Evolutionary conservation across 1,139 yeast genomes (phyloP), one percentile per base, ranked within the genome.

Genomic region (Saccharomyces hybrid): DNA sequence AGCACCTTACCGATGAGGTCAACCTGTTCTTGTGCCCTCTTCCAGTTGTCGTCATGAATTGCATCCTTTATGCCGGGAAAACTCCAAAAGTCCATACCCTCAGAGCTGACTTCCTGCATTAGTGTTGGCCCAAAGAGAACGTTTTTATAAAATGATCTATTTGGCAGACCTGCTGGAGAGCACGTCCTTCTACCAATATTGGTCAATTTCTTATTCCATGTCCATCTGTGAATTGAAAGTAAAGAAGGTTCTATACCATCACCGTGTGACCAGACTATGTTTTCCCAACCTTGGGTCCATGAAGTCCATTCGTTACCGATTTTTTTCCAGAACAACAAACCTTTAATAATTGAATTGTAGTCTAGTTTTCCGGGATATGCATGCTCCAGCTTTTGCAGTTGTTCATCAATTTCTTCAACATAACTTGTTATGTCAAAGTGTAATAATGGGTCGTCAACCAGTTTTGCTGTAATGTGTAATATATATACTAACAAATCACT

Each of bases 61-160:
- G 81, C 83, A 66, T 89, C 96, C 59, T 95, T 78, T 2, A 90
- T 76, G 5, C 78, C 77, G 2, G 98, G 97, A 64, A 87, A 88
- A 2, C 88, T 78, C 69, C 84, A 82, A 16, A 88, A 83, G 54
- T 78, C 76, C 59, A 73, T 77, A 47, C 69, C 70, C 2, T 62
- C 82, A 38, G 44, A 16, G 2, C 23, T 38, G 5, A 0, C 25
- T 16, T 38, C 44, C 25, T 38, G 44, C 68, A 78, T 74, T 52
- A 77, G 68, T 51, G 88, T 83, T 5, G 88, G 84, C 0, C 97
- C 97, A 68, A 83, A 82, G 8, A 91, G 63, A 1, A 77, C 68
- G 65, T 89, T 90, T 64, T 79, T 77, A 65, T 81, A 87, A 75
- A 95, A 91, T 23, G 81, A 75, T 50, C 96, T 76, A 5, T 72